Conservation (phyloP, 2,329 filamentous ascomycete genomes). For the Fusarium keratoplasticum region DNA sequence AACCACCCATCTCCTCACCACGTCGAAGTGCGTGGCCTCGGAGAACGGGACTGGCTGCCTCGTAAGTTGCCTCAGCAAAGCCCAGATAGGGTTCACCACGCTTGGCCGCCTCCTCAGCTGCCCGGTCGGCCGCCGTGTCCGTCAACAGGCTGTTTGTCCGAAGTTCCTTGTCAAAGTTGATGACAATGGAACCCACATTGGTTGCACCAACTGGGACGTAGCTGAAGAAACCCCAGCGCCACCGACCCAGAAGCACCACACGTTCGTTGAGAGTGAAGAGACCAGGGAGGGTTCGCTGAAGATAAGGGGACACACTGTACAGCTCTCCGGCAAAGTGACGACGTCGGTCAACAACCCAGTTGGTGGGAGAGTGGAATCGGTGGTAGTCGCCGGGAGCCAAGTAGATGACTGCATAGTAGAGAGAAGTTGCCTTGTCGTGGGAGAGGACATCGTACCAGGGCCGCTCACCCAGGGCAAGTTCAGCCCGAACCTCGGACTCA, state of each 20-base stretch:
- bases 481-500: constrained; percentile 84
- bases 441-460: constrained; percentile 79
- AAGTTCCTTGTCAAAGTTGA: constrained; percentile 96
- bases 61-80: constrained; percentile 92
- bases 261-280: constrained; percentile 97
- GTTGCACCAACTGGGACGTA: constrained; percentile 97
- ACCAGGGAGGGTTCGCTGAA: constrained; percentile 91
- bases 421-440: constrained; percentile 71
- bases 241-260: constrained; percentile 90
- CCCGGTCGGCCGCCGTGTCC: constrained; percentile 89
- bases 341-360: constrained; percentile 93
- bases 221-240: constrained; percentile 97
- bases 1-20: constrained; percentile 98
- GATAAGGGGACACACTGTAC: constrained; percentile 93
- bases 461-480: constrained; percentile 78
- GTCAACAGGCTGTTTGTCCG: constrained; percentile 92
- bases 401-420: constrained; percentile 97
- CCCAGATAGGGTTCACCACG: constrained; percentile 88
- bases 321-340: constrained; percentile 98
- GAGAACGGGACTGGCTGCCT: constrained; percentile 79
- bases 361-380: constrained; percentile 94
- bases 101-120: constrained; percentile 81
- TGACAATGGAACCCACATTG: constrained; percentile 94
- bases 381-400: constrained; percentile 98
- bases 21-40: constrained; percentile 84